These are phyloP conservation scores for Xylaria intraflava DNA, from an alignment of 495 filamentous ascomycete genomes.

Conservation along the genomic window DNA sequence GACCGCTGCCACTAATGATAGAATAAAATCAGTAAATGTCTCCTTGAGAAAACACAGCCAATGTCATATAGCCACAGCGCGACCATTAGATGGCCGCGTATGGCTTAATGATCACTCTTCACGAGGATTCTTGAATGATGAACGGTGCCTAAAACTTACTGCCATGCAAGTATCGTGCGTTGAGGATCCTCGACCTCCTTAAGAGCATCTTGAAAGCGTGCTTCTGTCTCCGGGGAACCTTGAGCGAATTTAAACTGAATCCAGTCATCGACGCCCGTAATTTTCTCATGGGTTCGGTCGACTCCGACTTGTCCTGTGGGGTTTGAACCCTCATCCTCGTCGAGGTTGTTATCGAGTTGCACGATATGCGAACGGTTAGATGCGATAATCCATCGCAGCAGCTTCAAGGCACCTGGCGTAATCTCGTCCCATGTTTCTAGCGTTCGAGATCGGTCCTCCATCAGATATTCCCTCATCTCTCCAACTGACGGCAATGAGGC, in stretches of 20 bases:
- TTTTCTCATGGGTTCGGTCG: slow-evolving; percentile 39
- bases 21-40: not conserved
- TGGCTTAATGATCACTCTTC: no score
- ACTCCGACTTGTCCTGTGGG: slow-evolving; percentile 10
- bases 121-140: no score
- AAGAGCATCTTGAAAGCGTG: slow-evolving; percentile 65
- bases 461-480: slow-evolving; percentile 57
- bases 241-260: slow-evolving; percentile 83
- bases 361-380: slow-evolving; percentile 86
- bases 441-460: slow-evolving; percentile 27
- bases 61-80: no score
- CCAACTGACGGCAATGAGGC: slow-evolving; percentile 61
- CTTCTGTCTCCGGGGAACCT: slow-evolving; percentile 85
- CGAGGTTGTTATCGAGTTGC: slow-evolving; percentile 49
- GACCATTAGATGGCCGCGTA: no score
- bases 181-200: slow-evolving; percentile 31
- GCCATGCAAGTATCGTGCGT: slow-evolving; percentile 24
- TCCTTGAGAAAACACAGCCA: not conserved
- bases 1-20: slow-evolving; percentile 50
- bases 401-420: slow-evolving; percentile 56
- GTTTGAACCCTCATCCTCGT: slow-evolving; percentile 3
- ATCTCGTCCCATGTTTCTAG: slow-evolving; percentile 59
- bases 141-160: slow-evolving; percentile 48
- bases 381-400: slow-evolving; percentile 85
- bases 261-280: slow-evolving; percentile 61